These are phyloP conservation scores for Cutaneotrichosporon sp. DNA, from an alignment of 1,284 basidiomycete genomes.

Conservation along the genomic window DNA sequence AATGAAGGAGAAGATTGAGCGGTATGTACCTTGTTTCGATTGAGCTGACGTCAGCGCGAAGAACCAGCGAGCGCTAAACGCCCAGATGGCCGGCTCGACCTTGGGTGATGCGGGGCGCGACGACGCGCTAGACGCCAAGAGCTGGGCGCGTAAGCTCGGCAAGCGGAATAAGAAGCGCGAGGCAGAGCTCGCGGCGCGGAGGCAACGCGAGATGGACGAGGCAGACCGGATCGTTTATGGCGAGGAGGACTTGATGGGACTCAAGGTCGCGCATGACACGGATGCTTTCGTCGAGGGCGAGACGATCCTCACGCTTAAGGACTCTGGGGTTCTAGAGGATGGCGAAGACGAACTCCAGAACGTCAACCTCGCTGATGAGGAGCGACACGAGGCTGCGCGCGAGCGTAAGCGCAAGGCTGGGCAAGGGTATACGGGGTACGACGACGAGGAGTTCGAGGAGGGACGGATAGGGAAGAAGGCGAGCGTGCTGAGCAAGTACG, in stretches of 20 bases:
- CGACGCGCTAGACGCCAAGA: slow-evolving; percentile 61
- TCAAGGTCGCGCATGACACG: slow-evolving; percentile 95
- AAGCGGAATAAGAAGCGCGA: slow-evolving; percentile 83
- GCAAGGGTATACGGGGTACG: slow-evolving; percentile 85
- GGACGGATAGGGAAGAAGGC: slow-evolving; percentile 72
- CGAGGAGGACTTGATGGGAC: slow-evolving; percentile 75
- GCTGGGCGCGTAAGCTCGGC: slow-evolving; percentile 71
- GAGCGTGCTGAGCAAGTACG: slow-evolving; percentile 89
- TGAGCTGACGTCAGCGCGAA: slow-evolving; percentile 16
- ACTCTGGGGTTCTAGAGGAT: slow-evolving; percentile 86
- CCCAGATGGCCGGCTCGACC: slow-evolving; percentile 83
- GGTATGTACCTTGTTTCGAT: slow-evolving; percentile 64
- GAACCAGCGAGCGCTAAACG: slow-evolving; percentile 66
- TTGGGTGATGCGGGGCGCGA: slow-evolving; percentile 75
- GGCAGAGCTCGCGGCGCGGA: slow-evolving; percentile 68
- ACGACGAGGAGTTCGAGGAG: slow-evolving; percentile 83
- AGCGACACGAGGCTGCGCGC: slow-evolving; percentile 64
- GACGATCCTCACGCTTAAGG: slow-evolving; percentile 92
- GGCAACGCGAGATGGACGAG: slow-evolving; percentile 73
- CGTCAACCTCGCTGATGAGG: slow-evolving; percentile 82
- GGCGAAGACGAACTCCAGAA: slow-evolving; percentile 99
- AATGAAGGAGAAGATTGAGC: slow-evolving; percentile 75
- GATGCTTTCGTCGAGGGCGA: slow-evolving; percentile 89
- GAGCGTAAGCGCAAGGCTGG: slow-evolving; percentile 81
- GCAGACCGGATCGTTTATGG: slow-evolving; percentile 76